Evolutionary conservation across 2,329 filamentous ascomycete species (phyloP).

Genomic region (Alternaria incomplexa): DNA sequence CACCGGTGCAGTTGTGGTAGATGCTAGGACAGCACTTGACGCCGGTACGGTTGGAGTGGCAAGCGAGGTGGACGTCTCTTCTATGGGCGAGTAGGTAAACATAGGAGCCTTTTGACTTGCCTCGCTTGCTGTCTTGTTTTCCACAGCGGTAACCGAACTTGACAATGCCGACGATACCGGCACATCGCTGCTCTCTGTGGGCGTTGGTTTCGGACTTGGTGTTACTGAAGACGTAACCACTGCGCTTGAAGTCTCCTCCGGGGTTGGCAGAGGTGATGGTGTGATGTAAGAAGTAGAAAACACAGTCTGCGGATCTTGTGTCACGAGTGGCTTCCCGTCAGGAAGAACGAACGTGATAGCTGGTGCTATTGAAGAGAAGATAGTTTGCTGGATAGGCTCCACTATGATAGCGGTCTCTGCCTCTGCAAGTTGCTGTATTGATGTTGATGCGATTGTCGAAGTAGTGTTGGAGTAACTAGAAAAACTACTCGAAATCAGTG

Average conservation of each 20-base stretch:
- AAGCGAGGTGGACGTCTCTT: slow-evolving; percentile 11
- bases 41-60: slow-evolving; percentile 10
- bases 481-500: slow-evolving; percentile 29
- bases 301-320: slow-evolving; percentile 35
- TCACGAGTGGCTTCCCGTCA: slow-evolving; percentile 39
- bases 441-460: slow-evolving; percentile 6
- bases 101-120: slow-evolving; percentile 22
- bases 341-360: slow-evolving; percentile 43
- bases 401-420: slow-evolving; percentile 44
- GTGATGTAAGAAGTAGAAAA: slow-evolving; percentile 41
- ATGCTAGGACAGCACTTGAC: neutral
- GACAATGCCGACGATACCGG: slow-evolving; percentile 3
- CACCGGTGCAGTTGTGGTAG: slow-evolving; percentile 17
- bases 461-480: slow-evolving; percentile 35
- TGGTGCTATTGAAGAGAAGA: slow-evolving; percentile 34
- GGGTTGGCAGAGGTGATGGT: slow-evolving; percentile 21
- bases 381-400: slow-evolving; percentile 37
- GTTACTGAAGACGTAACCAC: slow-evolving; percentile 3
- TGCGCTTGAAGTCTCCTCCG: slow-evolving; percentile 18
- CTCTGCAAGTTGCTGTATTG: slow-evolving; percentile 20
- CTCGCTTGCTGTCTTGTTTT: slow-evolving; percentile 19
- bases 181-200: slow-evolving; percentile 11
- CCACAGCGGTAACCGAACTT: slow-evolving; percentile 19
- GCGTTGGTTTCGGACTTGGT: slow-evolving; percentile 7
- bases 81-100: slow-evolving; percentile 35